Evolutionary conservation across 2,329 filamentous ascomycete genomes (phyloP).

Genomic region (Epichloe elymi): DNA sequence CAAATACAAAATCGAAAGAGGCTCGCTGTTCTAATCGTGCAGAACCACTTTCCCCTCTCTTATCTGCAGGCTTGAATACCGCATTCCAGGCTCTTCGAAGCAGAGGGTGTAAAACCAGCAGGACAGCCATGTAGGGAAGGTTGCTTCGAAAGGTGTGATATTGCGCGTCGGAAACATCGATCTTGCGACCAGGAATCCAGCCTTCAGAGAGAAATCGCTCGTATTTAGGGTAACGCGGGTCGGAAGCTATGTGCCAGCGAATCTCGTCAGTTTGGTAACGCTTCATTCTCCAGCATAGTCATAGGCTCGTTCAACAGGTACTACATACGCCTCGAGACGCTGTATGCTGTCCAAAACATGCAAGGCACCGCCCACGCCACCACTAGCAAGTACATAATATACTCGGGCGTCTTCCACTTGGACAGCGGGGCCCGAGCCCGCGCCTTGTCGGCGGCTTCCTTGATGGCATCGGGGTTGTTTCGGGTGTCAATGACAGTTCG

Average conservation of each 20-base stretch:
- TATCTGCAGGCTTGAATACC: constrained; percentile 26
- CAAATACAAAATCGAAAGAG: constrained; percentile 74
- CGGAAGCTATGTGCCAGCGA: constrained; percentile 43
- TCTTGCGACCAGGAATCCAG: constrained; percentile 86
- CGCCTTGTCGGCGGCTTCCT: constrained; percentile 22
- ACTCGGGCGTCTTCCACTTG: constrained; percentile 80
- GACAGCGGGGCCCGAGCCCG: constrained; percentile 40
- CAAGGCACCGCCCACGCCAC: constrained; percentile 55
- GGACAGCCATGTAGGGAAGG: constrained; percentile 62
- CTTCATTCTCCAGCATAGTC: too few relatives aligned
- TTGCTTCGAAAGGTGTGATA: constrained; percentile 79
- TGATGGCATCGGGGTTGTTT: constrained; percentile 24
- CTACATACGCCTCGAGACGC: constrained; percentile 65
- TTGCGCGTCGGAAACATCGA: constrained; percentile 83
- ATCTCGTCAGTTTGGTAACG: neutral
- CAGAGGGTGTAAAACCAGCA: constrained; percentile 69
- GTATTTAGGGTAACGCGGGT: constrained; percentile 70
- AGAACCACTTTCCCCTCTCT: constrained; percentile 31
- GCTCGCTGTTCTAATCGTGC: constrained; percentile 54
- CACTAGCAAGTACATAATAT: constrained; percentile 64
- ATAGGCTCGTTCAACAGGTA: too few relatives aligned
- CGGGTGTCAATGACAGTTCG: constrained; percentile 41
- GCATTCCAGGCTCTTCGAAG: constrained; percentile 59
- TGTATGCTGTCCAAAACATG: constrained; percentile 85
- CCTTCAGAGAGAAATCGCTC: constrained; percentile 59